These are phyloP conservation scores for Russula virescens DNA, from an alignment of 768 basidiomycete genomes.

Conservation along the genomic window DNA sequence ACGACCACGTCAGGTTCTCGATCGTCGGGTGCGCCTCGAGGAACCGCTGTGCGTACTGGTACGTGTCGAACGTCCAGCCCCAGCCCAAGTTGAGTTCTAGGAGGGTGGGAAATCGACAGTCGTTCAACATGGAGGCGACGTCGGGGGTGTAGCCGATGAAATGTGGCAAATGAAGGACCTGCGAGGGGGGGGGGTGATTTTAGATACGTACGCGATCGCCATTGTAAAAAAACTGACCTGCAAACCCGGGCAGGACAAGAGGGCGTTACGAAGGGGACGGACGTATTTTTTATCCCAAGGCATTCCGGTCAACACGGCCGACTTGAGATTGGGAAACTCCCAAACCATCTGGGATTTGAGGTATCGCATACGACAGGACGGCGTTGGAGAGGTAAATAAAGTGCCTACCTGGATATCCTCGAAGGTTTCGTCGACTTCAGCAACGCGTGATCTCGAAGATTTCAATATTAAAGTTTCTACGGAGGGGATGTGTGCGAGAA, in stretches of 20 bases:
- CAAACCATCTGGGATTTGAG: neutral
- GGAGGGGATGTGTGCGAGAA: constrained; percentile 16
- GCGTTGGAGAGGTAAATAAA: neutral
- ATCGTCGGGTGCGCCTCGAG: constrained; percentile 19
- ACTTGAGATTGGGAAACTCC: constrained; percentile 19
- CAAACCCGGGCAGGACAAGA: constrained; percentile 3
- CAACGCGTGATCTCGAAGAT: constrained; percentile 6
- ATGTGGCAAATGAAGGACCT: constrained; percentile 21
- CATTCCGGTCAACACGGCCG: constrained; percentile 17
- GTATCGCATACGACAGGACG: neutral
- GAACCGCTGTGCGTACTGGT: constrained; percentile 18
- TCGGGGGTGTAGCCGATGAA: constrained; percentile 17
- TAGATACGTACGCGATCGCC: neutral
- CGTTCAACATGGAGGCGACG: constrained; percentile 9
- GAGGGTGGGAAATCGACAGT: constrained; percentile 17
- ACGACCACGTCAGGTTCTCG: constrained; percentile 20
- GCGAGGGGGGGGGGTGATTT: no score
- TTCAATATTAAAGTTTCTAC: constrained; percentile 17
- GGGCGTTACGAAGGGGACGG: constrained; percentile 7
- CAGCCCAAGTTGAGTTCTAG: constrained; percentile 19
- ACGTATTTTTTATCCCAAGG: constrained; percentile 18
- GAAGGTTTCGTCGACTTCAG: neutral
- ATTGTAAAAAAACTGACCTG: neutral
- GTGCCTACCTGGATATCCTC: constrained; percentile 1
- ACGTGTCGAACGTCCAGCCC: constrained; percentile 21